Base-by-base conservation (phyloP, 768 basidiomycete species). In the Pleurotus sapidus region DNA sequence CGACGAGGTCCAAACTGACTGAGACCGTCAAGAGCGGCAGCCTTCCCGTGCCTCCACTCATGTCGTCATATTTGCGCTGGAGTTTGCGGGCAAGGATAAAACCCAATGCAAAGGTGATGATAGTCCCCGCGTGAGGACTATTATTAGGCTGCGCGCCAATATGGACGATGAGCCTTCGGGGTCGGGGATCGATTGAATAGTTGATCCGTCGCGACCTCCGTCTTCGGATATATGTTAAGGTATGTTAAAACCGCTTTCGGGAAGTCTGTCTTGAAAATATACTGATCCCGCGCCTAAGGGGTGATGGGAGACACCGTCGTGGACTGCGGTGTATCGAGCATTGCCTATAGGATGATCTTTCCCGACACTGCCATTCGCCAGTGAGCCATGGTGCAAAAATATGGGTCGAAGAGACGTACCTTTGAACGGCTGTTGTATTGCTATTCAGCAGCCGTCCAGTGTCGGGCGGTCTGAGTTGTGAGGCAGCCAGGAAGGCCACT, bases 81-180 rank as follows among this genome's bases (percentile, higher is more conserved):
- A 70, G 57, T 11, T 61, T 59, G 5, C 55, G 49, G 3, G 65
- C 68, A n/a, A 69, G 46, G 55, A 65, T 30, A 61, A 71, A 69
- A 2, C 65, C 68, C 4, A 65, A 49, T 27, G 64, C 50, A 55
- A 71, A 69, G 9, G 59, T 62, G 49, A 65, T 55, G 34, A 72
- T 63, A 6, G 68, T 72, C 3, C 70, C 71, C 0, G 60, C 60
- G 53, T 72, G 70, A 8, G 70, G 69, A 51, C 62, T 63, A 59
- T 67, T 71, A 59, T 72, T 72, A 8, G 71, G 71, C 53, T 72
- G 71, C 17, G 68, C 67, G 40, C 68, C 67, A 40, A 69, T 63
- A 38, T 69, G 67, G 24, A 59, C 15, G 40, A 38, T 49, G 40
- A 46, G 49, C 15, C 24, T 46, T 20, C 39, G 58, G 15, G 34